Conservation (phyloP, 352 stramenopile genomes). For the Phytophthora idaei region DNA sequence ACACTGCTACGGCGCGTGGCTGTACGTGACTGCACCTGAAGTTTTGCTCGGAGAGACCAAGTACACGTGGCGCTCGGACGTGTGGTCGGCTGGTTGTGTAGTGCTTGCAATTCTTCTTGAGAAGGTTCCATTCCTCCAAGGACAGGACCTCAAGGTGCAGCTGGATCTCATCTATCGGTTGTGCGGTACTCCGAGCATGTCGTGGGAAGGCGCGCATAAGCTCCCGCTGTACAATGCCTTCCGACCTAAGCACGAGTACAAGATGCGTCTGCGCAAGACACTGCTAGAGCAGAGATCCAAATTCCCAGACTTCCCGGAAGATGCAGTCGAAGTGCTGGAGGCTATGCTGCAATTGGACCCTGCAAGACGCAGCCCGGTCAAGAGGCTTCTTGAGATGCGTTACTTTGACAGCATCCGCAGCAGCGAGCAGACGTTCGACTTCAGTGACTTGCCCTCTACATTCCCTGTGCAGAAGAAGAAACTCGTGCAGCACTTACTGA, state of each 20-base stretch:
- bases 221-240: conserved; percentile 59
- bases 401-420: conserved; percentile 62
- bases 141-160: conserved; percentile 63
- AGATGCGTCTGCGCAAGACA: conserved; percentile 79
- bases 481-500: conserved; percentile 55
- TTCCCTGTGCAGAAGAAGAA: conserved; percentile 68
- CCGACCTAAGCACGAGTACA: conserved; percentile 78
- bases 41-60: conserved; percentile 70
- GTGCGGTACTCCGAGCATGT: conserved; percentile 67
- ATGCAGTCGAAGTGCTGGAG: conserved; percentile 70
- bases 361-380: conserved; percentile 49
- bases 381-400: conserved; percentile 59
- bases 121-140: conserved; percentile 66
- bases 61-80: conserved; percentile 75
- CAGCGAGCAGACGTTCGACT: conserved; percentile 41
- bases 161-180: conserved; percentile 82
- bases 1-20: conserved; percentile 64
- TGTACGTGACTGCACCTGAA: conserved; percentile 73
- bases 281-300: conserved; percentile 69
- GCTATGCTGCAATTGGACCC: conserved; percentile 81
- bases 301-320: conserved; percentile 54
- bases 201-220: conserved; percentile 58
- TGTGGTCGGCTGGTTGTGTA: conserved; percentile 80
- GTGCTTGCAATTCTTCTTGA: conserved; percentile 71
- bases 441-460: conserved; percentile 48